phyloP scores from a whole-genome alignment of 345 rosid genomes.

The Bruguiera parviflora region DNA sequence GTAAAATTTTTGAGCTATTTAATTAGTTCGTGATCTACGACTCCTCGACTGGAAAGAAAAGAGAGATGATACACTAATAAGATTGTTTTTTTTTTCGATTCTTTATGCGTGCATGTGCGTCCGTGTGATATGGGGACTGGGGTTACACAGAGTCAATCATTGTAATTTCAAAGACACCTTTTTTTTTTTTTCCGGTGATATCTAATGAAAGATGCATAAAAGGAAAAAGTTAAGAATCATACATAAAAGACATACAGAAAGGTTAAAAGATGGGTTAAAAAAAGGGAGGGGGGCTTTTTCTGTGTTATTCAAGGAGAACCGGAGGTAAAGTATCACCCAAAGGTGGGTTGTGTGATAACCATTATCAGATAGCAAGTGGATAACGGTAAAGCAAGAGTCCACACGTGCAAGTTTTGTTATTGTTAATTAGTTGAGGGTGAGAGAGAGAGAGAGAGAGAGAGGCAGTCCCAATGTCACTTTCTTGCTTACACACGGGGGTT shows the following conservation, averaged over 20 bases:
- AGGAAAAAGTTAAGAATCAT: neutral
- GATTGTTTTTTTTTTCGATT: too few relatives aligned
- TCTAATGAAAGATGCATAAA: neutral
- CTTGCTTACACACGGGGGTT: slow-evolving; percentile 42
- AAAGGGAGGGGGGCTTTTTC: neutral
- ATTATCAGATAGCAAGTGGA: slow-evolving; percentile 2
- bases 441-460: neutral
- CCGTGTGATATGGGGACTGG: too few relatives aligned
- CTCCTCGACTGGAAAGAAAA: too few relatives aligned
- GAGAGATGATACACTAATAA: too few relatives aligned
- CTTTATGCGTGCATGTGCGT: too few relatives aligned
- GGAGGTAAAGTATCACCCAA: neutral
- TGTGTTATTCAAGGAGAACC: neutral
- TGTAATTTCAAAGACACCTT: neutral
- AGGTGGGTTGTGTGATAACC: slow-evolving; percentile 9
- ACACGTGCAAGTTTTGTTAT: slow-evolving; percentile 8
- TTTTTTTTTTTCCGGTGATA: neutral
- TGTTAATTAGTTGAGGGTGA: neutral
- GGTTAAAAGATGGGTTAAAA: neutral
- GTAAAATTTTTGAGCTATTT: too few relatives aligned
- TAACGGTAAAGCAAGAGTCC: neutral
- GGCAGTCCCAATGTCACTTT: slow-evolving; percentile 25
- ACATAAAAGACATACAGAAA: slow-evolving; percentile 12
- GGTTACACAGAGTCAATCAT: neutral
- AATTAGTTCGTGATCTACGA: too few relatives aligned